These are phyloP conservation scores for Epichloe elymi DNA, from an alignment of 2,329 filamentous ascomycete species.

Conservation along the genomic window DNA sequence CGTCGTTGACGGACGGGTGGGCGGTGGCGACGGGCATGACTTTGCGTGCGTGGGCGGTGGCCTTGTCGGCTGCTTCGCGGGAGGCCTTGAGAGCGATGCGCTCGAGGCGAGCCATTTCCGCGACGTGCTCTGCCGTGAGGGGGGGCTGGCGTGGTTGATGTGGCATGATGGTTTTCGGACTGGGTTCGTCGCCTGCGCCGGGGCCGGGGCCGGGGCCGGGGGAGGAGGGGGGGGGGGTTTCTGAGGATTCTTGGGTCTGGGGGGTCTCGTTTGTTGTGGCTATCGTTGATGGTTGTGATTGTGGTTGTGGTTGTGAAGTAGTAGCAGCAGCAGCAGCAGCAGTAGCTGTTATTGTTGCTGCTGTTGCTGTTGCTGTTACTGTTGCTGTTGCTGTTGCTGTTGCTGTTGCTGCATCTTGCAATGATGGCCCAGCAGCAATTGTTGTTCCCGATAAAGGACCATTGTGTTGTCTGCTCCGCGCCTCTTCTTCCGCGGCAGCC, in stretches of 20 bases:
- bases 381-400: background rate
- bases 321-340: no score
- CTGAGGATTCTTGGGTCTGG: conserved; percentile 8
- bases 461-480: conserved; percentile 4
- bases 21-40: conserved; percentile 33
- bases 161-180: background rate
- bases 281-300: background rate
- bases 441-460: background rate
- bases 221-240: conserved; percentile 7
- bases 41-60: conserved; percentile 41
- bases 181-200: conserved; percentile 1
- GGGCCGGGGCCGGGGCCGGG: background rate
- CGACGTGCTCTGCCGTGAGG: conserved; percentile 41
- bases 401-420: background rate
- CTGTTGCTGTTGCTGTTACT: no score
- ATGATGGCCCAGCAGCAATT: background rate
- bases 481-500: conserved; percentile 20
- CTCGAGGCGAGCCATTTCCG: conserved; percentile 47
- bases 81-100: conserved; percentile 43
- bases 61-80: conserved; percentile 41
- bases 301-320: background rate
- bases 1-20: conserved; percentile 43
- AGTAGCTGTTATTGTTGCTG: background rate
- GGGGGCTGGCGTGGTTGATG: conserved; percentile 8
- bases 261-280: background rate